Conservation (phyloP, 1,139 yeast genomes). For the Candida sojae region DNA sequence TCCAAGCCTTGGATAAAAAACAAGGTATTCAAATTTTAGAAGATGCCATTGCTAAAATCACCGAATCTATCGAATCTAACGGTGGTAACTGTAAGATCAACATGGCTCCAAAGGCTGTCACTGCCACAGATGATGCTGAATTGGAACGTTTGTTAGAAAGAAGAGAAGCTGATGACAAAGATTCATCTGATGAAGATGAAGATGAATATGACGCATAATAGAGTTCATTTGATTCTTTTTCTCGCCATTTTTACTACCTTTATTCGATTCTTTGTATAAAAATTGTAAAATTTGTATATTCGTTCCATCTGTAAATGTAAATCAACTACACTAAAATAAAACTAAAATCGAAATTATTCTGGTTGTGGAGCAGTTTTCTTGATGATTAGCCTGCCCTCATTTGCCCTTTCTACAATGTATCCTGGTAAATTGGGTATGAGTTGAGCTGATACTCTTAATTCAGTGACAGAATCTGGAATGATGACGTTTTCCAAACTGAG, state of each 20-base stretch:
- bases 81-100: slow-evolving; percentile 92
- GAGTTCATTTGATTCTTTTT: background rate
- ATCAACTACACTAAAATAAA: background rate
- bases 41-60: slow-evolving; percentile 76
- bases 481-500: slow-evolving; percentile 38
- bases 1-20: slow-evolving; percentile 89
- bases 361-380: slow-evolving; percentile 21
- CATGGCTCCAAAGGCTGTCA: slow-evolving; percentile 98
- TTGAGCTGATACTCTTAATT: slow-evolving; percentile 38
- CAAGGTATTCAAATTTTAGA: slow-evolving; percentile 81
- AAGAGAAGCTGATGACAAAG: slow-evolving; percentile 51
- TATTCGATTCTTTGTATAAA: background rate
- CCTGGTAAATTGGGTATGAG: slow-evolving; percentile 40
- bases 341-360: background rate
- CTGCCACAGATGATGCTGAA: slow-evolving; percentile 98
- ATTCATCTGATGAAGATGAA: slow-evolving; percentile 47
- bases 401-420: slow-evolving; percentile 43
- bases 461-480: slow-evolving; percentile 40
- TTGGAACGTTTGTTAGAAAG: slow-evolving; percentile 83
- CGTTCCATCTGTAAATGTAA: background rate
- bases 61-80: slow-evolving; percentile 63
- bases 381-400: slow-evolving; percentile 33
- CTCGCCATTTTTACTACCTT: background rate
- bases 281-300: background rate
- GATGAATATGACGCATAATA: slow-evolving; percentile 28